Evolutionary conservation across 2,329 filamentous ascomycete species (phyloP).

Genomic region (Aureobasidium sp.): DNA sequence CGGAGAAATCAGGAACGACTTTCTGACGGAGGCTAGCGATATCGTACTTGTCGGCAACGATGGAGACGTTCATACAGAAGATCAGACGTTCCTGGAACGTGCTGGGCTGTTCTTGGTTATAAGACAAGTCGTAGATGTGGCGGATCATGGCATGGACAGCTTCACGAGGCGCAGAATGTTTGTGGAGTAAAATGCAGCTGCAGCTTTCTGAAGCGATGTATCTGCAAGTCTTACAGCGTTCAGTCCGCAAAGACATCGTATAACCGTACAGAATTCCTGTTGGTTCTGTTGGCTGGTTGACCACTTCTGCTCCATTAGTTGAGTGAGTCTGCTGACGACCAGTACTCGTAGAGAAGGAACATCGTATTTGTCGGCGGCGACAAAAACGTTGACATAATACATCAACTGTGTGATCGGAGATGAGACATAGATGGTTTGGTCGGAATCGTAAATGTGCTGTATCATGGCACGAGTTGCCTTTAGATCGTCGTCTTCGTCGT

Average conservation of each 20-base stretch:
- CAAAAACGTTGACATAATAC: slow-evolving; percentile 21
- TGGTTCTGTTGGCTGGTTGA: not conserved
- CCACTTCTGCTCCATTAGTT: not conserved
- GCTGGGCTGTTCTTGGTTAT: too few species aligned
- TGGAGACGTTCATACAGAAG: slow-evolving; percentile 22
- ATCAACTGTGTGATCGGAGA: not conserved
- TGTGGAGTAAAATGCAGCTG: not conserved
- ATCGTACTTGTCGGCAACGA: slow-evolving; percentile 26
- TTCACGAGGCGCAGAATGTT: not conserved
- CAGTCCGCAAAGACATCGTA: not conserved
- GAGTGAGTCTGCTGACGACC: slow-evolving; percentile 13
- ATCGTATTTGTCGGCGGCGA: slow-evolving; percentile 25
- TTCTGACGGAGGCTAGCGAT: slow-evolving; percentile 19
- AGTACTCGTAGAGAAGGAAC: slow-evolving; percentile 18
- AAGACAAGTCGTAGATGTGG: slow-evolving; percentile 17
- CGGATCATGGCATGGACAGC: slow-evolving; percentile 16
- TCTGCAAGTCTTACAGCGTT: not conserved
- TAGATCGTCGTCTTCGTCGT: slow-evolving; percentile 8
- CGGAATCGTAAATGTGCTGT: slow-evolving; percentile 4
- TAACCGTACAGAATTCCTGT: not conserved
- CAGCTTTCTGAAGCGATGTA: not conserved
- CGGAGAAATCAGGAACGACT: too few species aligned
- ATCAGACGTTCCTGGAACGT: slow-evolving; percentile 8
- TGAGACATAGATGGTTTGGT: not conserved
- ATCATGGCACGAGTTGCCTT: slow-evolving; percentile 4